These are phyloP conservation scores for Nothophytophthora sp. DNA, from an alignment of 352 stramenopile species.

Conservation along the genomic window DNA sequence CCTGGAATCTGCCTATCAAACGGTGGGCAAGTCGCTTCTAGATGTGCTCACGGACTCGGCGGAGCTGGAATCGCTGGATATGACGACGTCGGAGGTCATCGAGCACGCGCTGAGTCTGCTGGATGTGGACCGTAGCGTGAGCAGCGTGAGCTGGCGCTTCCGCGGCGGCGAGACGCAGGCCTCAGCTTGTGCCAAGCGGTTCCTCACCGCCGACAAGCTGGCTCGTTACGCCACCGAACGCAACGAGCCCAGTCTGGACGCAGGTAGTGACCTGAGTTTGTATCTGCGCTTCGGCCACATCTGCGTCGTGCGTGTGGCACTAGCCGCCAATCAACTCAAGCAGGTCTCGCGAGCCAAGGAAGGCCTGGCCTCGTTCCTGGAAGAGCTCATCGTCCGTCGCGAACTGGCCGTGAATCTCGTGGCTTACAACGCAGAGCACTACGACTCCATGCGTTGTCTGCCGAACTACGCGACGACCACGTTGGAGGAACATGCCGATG, in stretches of 20 bases:
- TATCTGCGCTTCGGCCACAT: constrained; percentile 96
- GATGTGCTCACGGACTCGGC: constrained; percentile 10
- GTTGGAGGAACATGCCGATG: constrained; percentile 86
- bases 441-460: constrained; percentile 93
- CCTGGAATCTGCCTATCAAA: constrained; percentile 28
- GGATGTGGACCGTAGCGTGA: constrained; percentile 67
- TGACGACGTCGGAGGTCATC: constrained; percentile 36
- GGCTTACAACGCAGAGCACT: constrained; percentile 96
- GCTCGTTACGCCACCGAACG: constrained; percentile 69
- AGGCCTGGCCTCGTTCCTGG: constrained; percentile 93
- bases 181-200: constrained; percentile 81
- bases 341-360: constrained; percentile 60
- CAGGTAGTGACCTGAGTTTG: constrained; percentile 90
- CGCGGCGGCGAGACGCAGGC: constrained; percentile 69
- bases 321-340: constrained; percentile 69
- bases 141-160: constrained; percentile 50
- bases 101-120: constrained; percentile 39
- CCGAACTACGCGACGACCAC: constrained; percentile 92
- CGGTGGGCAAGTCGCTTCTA: constrained; percentile 28
- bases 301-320: constrained; percentile 61
- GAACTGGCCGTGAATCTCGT: constrained; percentile 98
- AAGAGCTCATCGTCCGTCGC: constrained; percentile 97
- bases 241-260: constrained; percentile 96
- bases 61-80: constrained; percentile 39
- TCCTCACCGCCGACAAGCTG: constrained; percentile 82